Percentiles rank a stretch among this genome's conserved stretches.
Evolutionary conservation across 306 rosid genomes (phyloP).

Genomic region (Hippophae gyantsensis): DNA sequence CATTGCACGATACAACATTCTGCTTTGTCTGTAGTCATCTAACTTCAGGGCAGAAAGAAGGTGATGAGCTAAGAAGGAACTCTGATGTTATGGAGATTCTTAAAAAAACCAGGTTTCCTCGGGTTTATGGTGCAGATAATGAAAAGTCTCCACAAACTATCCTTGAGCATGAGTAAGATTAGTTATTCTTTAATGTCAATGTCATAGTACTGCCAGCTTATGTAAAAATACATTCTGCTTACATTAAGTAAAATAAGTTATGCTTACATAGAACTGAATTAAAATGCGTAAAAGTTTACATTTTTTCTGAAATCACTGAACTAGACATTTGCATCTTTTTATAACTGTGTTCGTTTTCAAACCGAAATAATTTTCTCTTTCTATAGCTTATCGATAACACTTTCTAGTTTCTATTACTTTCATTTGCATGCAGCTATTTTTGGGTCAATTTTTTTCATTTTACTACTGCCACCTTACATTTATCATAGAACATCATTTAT

Average conservation of each 20-base stretch:
- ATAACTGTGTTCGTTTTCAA: too few species aligned
- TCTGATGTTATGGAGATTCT: conserved; percentile 94
- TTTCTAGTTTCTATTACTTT: too few species aligned
- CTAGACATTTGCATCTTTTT: too few species aligned
- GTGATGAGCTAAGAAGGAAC: conserved; percentile 94
- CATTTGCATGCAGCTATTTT: too few species aligned
- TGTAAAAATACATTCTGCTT: neutral
- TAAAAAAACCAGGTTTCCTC: conserved; percentile 88
- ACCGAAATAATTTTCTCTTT: too few species aligned
- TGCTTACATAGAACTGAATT: too few species aligned
- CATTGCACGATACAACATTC: conserved; percentile 86
- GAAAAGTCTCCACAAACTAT: conserved; percentile 94
- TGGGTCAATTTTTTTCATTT: neutral
- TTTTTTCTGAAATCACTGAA: too few species aligned
- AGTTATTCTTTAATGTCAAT: conserved; percentile 12
- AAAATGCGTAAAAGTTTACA: too few species aligned
- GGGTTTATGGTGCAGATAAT: conserved; percentile 53
- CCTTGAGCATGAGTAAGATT: conserved; percentile 88
- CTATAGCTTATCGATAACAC: too few species aligned
- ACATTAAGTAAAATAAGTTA: neutral
- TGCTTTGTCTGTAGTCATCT: conserved; percentile 93
- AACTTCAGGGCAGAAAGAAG: conserved; percentile 96
- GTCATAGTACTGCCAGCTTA: neutral
- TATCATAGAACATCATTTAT: neutral
- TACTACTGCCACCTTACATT: neutral